Base-by-base conservation (phyloP, 805 yeast genomes). In the Vanderwaltozyma tropicalis region DNA sequence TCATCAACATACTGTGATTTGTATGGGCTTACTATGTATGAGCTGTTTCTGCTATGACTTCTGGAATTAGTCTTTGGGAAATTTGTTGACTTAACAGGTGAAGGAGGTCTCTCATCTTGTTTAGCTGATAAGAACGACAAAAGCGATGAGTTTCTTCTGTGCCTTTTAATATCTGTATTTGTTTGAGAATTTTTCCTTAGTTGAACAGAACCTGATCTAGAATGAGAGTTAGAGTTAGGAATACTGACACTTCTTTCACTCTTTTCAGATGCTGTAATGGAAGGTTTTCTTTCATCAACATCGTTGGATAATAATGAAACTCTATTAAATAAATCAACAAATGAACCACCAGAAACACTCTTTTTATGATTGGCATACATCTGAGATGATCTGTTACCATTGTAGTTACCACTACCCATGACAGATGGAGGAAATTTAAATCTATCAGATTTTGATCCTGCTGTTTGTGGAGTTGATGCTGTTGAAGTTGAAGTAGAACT, bases 71-170 rank as follows among this genome's bases (percentile, higher is more conserved):
- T 31, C 8, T 3, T 19, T 27, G 18, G 12, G 31, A 9, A 20
- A 27, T 16, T 9, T 32, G 33, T 10, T 2, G 48, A 42, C 20
- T 43, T 41, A 29, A 31, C 3, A 11, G 39, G 39, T 2, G 39
- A 37, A 12, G 21, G 26, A 20, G 39, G 31, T n/a, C 35, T 26
- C 50, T 61, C 46, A 2, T 43, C 47, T 38, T 43, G 49, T 22
- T 45, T 45, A n/a, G 47, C 46, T 9, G 57, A 52, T 14, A 73
- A 53, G 44, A 73, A 77, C 36, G 76, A 71, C 40, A 78, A 67
- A 28, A 78, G 59, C 0, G 84, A 76, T 0, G 82, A 75, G 41
- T 74, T 76, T 43, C 84, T 69, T 48, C 72, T 71, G 50, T 77
- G 82, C 26, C 56, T 52, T 31, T 52, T 57, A 4, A 49, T 47